These are phyloP conservation scores for Micractinium sp. DNA, from an alignment of 139 green algal species.

Conservation along the genomic window DNA sequence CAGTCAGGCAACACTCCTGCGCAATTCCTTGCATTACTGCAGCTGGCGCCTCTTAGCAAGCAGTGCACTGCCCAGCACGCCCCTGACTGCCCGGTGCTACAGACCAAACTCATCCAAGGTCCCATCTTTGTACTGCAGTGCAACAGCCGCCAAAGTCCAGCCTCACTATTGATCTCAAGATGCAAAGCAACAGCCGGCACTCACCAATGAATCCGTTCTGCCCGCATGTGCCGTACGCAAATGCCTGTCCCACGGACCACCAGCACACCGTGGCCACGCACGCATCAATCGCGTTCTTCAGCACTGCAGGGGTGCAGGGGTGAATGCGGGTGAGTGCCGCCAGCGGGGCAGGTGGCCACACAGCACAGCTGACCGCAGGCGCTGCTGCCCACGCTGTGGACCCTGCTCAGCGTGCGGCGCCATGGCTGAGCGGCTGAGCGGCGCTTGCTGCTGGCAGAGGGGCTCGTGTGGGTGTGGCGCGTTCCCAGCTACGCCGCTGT, in stretches of 20 bases:
- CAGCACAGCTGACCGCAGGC: neutral
- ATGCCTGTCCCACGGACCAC: constrained; percentile 72
- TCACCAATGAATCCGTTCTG: constrained; percentile 57
- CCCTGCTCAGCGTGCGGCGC: neutral
- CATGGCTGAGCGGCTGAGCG: neutral
- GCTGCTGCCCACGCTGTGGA: neutral
- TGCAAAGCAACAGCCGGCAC: neutral
- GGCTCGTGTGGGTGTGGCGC: no score
- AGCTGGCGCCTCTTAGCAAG: no score
- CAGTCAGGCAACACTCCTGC: no score
- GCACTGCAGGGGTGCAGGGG: neutral
- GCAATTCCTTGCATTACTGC: no score
- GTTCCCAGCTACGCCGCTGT: no score
- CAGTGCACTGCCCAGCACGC: no score
- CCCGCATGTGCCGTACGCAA: constrained; percentile 61
- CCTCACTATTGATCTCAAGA: no score
- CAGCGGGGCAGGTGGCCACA: no score
- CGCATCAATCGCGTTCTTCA: constrained; percentile 34
- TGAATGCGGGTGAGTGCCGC: neutral
- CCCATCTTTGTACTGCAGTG: no score
- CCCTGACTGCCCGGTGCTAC: no score
- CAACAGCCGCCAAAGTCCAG: neutral
- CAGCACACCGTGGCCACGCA: constrained; percentile 39
- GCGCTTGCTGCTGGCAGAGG: neutral
- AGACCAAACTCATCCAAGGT: no score